A percentile compares a stretch with the other conserved stretches of the same genome.
Evolutionary conservation across 2,329 filamentous ascomycete genomes (phyloP).

Genomic region (Hypoxylon sp.): DNA sequence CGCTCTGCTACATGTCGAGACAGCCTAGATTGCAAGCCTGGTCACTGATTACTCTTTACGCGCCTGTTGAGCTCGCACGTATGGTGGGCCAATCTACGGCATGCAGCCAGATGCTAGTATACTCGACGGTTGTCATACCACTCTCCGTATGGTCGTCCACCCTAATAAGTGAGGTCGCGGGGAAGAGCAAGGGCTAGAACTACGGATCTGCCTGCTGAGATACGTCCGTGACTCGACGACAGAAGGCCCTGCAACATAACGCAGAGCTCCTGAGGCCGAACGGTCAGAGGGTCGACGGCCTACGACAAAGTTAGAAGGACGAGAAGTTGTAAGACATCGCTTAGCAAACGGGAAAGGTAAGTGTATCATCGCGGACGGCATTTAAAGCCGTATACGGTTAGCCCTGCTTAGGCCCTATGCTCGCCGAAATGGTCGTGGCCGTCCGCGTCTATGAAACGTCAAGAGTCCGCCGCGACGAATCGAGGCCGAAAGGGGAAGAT

Average conservation of each 20-base stretch:
- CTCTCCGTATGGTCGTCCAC: slow-evolving; percentile 32
- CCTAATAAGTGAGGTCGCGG: slow-evolving; percentile 32
- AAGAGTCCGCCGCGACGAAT: slow-evolving; percentile 1
- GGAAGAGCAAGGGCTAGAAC: slow-evolving; percentile 30
- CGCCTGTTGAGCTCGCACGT: not conserved
- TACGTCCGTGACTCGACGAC: slow-evolving; percentile 26
- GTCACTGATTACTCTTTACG: slow-evolving; percentile 17
- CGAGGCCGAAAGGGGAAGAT: not conserved
- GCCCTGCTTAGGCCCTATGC: too few relatives aligned
- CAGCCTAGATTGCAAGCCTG: too few relatives aligned
- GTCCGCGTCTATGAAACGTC: slow-evolving; percentile 7
- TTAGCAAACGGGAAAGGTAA: not conserved
- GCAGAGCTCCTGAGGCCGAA: slow-evolving; percentile 11
- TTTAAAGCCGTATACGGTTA: slow-evolving; percentile 2
- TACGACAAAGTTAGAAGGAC: not conserved
- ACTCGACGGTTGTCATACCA: slow-evolving; percentile 26
- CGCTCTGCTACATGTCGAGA: not conserved
- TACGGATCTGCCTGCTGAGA: slow-evolving; percentile 14
- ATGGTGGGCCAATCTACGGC: slow-evolving; percentile 20
- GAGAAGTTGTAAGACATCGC: not conserved
- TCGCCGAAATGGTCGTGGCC: not conserved
- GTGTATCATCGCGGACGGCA: slow-evolving; percentile 1
- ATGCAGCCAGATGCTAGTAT: slow-evolving; percentile 17
- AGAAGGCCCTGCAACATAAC: slow-evolving; percentile 30
- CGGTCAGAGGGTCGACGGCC: not conserved